A percentile compares a stretch with the other conserved stretches of the same genome.
These are phyloP conservation scores for Lachancea kluyveri DNA, from an alignment of 805 yeast genomes.

Conservation along the genomic window DNA sequence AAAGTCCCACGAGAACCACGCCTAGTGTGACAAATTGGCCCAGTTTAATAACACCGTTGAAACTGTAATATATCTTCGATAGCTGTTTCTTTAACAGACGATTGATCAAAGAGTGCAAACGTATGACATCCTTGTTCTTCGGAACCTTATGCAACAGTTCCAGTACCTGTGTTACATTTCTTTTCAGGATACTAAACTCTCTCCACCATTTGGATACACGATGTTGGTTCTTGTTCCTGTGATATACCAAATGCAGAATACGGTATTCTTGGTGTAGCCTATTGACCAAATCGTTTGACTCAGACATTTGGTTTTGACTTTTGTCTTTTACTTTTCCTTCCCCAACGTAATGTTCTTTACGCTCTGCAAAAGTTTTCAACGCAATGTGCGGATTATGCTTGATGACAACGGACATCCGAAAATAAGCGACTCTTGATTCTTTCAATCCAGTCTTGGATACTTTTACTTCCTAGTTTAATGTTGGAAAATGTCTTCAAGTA, in stretches of 20 bases:
- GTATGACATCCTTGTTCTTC: constrained; percentile 10
- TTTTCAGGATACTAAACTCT: constrained; percentile 54
- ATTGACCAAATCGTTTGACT: too few relatives aligned
- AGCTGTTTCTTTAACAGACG: constrained; percentile 35
- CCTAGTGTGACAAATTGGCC: constrained; percentile 79
- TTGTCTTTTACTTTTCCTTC: too few relatives aligned
- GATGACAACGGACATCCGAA: too few relatives aligned
- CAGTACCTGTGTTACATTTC: constrained; percentile 32
- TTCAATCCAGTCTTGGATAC: too few relatives aligned
- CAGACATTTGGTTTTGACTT: too few relatives aligned
- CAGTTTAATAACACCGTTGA: constrained; percentile 60
- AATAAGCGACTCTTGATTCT: too few relatives aligned
- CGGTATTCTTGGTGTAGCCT: constrained; percentile 44
- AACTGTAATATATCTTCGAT: constrained; percentile 49
- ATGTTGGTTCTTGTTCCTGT: constrained; percentile 75
- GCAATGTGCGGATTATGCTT: too few relatives aligned
- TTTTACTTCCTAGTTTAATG: too few relatives aligned
- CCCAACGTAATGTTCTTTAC: too few relatives aligned
- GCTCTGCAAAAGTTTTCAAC: too few relatives aligned
- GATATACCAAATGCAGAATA: constrained; percentile 56
- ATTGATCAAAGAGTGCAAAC: constrained; percentile 12
- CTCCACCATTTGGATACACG: constrained; percentile 72
- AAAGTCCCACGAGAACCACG: constrained; percentile 53
- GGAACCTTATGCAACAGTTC: constrained; percentile 4
- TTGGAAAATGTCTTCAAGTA: too few relatives aligned